Evolutionary conservation across 495 filamentous ascomycete species (phyloP), one percentile per base, ranked within the genome.

Genomic region (Friedmanniomyces simplex): DNA sequence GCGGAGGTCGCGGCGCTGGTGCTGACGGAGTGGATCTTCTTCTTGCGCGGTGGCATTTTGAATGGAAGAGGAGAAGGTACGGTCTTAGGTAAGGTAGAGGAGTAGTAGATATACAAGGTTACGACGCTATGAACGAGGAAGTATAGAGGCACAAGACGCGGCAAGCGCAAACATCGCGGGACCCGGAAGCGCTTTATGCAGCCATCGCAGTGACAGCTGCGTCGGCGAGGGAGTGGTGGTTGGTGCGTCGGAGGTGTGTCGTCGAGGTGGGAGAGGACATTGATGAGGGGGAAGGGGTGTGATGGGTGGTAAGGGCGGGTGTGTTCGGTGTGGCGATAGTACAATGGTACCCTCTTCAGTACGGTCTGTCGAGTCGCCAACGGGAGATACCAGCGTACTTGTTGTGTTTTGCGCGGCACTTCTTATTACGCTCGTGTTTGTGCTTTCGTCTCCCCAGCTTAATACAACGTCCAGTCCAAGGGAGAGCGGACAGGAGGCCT

Each of bases 371-470:
- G 39, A 43, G 18, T 43, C 39, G 39, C 39, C 39, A 43, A 43
- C 39, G 39, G 39, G 39, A 43, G 39, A 5, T 6, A 16, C 39
- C 18, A 3, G 39, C 39, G 39, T 43, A 43, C n/a, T n/a, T n/a
- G n/a, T n/a, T 20, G 13, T 3, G 39, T 3, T 6, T 20, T 43
- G 5, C 39, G 39, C 39, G 39, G 39, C 74, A 69, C 79, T 80
- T 85, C 83, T 87, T 87, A 76, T 73, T n/a, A 64, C 70, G 74
- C 72, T 74, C 25, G 28, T 32, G 20, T 34, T n/a, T 37, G 72
- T 76, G 76, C 64, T 55, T 78, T 71, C 43, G 69, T 86, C 84
- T 87, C 72, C 82, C 82, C 81, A 81, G 80, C 69, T 80, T 77
- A 3, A 75, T 85, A 79, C 82, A 85, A 82, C 82, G 70, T 71